Conservation (phyloP, 306 rosid species). For the Fragaria iinumae region DNA sequence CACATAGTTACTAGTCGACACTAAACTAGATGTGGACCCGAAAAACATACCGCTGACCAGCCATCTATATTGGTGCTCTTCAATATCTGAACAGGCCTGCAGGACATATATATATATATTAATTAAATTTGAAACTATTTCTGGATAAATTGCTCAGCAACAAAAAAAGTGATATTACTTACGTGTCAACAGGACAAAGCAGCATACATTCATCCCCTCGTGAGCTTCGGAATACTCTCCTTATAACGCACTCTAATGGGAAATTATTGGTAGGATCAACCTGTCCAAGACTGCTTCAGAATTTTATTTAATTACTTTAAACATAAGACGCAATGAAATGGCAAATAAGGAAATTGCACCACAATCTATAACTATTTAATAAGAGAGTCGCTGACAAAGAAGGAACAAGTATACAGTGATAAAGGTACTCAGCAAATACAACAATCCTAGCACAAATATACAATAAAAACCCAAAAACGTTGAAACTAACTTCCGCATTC, state of each 20-base stretch:
- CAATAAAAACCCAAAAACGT: neutral
- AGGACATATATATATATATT: slow-evolving; percentile 9
- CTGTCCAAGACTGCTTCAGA: slow-evolving; percentile 45
- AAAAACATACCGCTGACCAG: slow-evolving; percentile 81
- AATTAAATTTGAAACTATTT: slow-evolving; percentile 9
- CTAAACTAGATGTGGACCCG: slow-evolving; percentile 18
- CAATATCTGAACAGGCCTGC: slow-evolving; percentile 82
- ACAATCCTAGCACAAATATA: neutral
- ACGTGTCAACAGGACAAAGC: slow-evolving; percentile 90
- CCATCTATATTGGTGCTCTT: slow-evolving; percentile 80
- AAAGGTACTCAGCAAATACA: neutral
- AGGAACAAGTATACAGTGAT: neutral
- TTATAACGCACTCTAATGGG: slow-evolving; percentile 78
- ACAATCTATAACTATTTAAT: neutral
- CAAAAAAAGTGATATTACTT: slow-evolving; percentile 31
- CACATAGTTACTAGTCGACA: slow-evolving; percentile 22
- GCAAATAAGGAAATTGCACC: too few relatives aligned
- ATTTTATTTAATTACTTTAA: neutral
- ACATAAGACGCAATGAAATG: neutral
- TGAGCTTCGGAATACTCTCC: slow-evolving; percentile 85
- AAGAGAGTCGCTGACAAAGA: neutral
- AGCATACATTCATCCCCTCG: slow-evolving; percentile 75
- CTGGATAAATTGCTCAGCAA: slow-evolving; percentile 9
- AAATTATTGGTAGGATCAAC: slow-evolving; percentile 69
- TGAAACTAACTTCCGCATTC: neutral